Evolutionary conservation across 306 rosid genomes (phyloP).

Genomic region (Urtica urens): DNA sequence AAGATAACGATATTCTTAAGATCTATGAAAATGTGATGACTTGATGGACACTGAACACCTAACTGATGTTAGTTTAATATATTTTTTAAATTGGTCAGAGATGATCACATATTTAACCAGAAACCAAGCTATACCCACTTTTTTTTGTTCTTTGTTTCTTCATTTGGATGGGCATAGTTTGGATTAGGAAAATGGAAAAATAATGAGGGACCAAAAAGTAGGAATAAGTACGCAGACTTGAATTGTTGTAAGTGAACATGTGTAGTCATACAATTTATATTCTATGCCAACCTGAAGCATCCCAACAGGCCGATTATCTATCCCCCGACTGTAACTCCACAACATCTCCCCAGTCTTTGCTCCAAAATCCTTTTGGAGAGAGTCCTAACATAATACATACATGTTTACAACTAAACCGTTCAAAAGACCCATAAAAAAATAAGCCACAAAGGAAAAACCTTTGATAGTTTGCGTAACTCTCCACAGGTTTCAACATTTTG

Average conservation of each 20-base stretch:
- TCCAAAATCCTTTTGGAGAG: slow-evolving; percentile 79
- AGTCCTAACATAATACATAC: slow-evolving; percentile 30
- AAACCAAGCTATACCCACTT: not conserved
- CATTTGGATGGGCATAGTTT: no score
- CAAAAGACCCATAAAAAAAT: not conserved
- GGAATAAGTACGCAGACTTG: not conserved
- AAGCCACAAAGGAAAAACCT: slow-evolving; percentile 29
- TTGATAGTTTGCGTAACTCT: slow-evolving; percentile 53
- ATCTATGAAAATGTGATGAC: no score
- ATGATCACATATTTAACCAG: not conserved
- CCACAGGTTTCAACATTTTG: slow-evolving; percentile 58
- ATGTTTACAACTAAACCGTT: not conserved
- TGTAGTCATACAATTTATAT: slow-evolving; percentile 14
- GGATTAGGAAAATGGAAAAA: no score
- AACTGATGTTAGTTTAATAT: no score
- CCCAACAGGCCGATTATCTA: slow-evolving; percentile 80
- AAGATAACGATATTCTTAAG: not conserved
- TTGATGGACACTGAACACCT: no score
- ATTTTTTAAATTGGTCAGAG: no score
- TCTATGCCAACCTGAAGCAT: slow-evolving; percentile 53
- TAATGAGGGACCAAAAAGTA: not conserved
- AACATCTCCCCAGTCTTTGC: slow-evolving; percentile 78
- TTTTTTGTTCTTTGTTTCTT: not conserved
- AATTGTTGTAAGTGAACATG: slow-evolving; percentile 9
- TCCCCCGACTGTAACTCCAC: slow-evolving; percentile 80